A percentile compares a stretch with the other conserved stretches of the same genome.
Evolutionary conservation across 768 basidiomycete genomes (phyloP).

Genomic region (Mycena leptocephala): DNA sequence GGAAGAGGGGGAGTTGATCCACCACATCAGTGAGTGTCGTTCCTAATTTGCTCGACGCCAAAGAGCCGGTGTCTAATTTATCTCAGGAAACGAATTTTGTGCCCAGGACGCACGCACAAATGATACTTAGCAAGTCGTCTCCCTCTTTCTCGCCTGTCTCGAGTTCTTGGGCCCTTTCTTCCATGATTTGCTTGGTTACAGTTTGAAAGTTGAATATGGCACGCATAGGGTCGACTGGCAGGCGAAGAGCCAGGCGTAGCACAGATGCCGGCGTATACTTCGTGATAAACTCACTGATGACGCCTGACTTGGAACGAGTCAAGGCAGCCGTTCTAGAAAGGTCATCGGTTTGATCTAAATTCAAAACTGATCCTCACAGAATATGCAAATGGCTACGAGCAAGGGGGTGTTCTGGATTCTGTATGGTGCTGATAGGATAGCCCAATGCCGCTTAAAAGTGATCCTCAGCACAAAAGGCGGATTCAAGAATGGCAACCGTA

Average conservation of each 20-base stretch:
- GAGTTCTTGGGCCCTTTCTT: not conserved
- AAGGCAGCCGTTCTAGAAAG: not conserved
- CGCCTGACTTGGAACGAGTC: not conserved
- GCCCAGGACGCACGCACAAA: not conserved
- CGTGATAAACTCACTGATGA: not conserved
- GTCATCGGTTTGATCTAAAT: not conserved
- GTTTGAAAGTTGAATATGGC: not conserved
- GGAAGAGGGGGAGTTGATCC: not conserved
- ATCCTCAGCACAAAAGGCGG: not conserved
- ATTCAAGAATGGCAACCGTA: not conserved
- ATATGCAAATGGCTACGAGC: not conserved
- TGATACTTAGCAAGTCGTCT: not conserved
- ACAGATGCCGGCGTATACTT: not conserved
- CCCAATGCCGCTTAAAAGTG: not conserved
- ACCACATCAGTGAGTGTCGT: not conserved
- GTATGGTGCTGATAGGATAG: not conserved
- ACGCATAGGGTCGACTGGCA: not conserved
- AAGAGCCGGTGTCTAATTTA: not conserved
- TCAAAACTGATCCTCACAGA: not conserved
- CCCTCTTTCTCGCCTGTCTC: not conserved
- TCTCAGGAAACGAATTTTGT: not conserved
- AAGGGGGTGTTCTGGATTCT: not conserved
- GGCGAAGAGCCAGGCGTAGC: not conserved
- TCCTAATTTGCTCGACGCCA: not conserved
- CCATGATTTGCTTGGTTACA: not conserved